These are phyloP conservation scores for Logfia minima DNA, from an alignment of 129 eudicot species.

Conservation along the genomic window DNA sequence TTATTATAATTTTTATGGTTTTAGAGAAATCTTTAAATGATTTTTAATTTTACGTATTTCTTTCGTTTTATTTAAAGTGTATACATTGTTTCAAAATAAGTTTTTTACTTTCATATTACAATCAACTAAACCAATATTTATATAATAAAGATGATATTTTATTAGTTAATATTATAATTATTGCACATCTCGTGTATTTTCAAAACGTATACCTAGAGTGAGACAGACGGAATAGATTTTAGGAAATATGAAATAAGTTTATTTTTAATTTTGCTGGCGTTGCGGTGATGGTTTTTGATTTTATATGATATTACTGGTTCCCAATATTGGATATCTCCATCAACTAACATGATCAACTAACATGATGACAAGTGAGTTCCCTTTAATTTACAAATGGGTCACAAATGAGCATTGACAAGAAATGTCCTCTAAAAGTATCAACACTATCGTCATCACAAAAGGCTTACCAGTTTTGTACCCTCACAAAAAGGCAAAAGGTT, in stretches of 20 bases:
- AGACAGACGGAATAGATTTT: too few relatives aligned
- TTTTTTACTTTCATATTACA: too few relatives aligned
- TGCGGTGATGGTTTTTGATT: not conserved
- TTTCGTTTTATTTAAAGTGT: too few relatives aligned
- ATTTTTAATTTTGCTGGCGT: too few relatives aligned
- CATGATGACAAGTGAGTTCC: slow-evolving; percentile 6
- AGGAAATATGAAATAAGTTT: too few relatives aligned
- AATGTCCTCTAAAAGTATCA: slow-evolving; percentile 19
- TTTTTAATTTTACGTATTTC: too few relatives aligned
- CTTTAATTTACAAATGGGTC: slow-evolving; percentile 25
- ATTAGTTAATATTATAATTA: too few relatives aligned
- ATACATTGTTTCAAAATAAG: fast-evolving
- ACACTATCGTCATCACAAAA: slow-evolving; percentile 24
- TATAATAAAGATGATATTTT: too few relatives aligned
- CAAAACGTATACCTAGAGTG: not conserved
- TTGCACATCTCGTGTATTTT: too few relatives aligned
- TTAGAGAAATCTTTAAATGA: not conserved
- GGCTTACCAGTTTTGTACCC: slow-evolving; percentile 5
- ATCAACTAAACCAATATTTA: too few relatives aligned
- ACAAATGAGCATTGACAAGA: slow-evolving; percentile 18
- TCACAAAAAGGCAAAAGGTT: slow-evolving; percentile 7
- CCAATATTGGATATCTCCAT: slow-evolving; percentile 7
- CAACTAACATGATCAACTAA: slow-evolving; percentile 20
- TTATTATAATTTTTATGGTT: not conserved
- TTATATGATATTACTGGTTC: not conserved